Evolutionary conservation across 2,329 filamentous ascomycete species (phyloP), one percentile per base, ranked within the genome.

Genomic region (Emmonsiellopsis sp.): DNA sequence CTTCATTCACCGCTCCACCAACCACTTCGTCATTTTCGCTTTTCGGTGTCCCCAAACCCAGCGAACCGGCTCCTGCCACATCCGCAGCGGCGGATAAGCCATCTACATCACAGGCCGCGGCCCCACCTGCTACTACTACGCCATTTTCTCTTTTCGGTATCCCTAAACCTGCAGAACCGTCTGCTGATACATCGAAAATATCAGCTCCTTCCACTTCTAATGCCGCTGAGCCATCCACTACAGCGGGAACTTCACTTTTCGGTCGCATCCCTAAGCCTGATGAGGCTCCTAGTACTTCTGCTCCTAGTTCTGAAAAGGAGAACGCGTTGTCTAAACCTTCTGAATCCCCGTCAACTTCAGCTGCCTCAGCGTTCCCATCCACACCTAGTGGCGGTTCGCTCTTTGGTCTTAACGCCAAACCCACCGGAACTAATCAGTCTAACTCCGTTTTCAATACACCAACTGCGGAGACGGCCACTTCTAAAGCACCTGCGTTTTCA

Each of bases 41-140:
- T 33, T 47, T 51, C 17, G 21, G 9, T 13, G 2, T 27, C 6
- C 17, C 50, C n/a, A 37, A 48, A 5, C 45, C 39, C 4, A 51
- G 43, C 8, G 37, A 42, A 13, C 37, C 37, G 10, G 21, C 55
- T 31, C 37, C 57, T 46, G 31, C 42, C 17, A 53, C 57, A 21
- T 54, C 58, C 5, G n/a, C 52, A n/a, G 44, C 58, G 42, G 49
- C 56, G 33, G 40, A 36, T 21, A 43, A 5, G 34, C 11, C 40
- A 5, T 36, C 40, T 2, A 14, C 45, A 8, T 8, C 34, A 14
- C 21, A 50, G 37, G 37, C 43, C 21, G 10, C 44, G 2, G 36
- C 42, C 33, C 32, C 51, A 21, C 7, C 44, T 11, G 6, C 42
- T 31, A 7, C 51, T 13, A 40, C 8, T 34, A 39, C 44, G 11